Evolutionary conservation across 1,284 basidiomycete genomes (phyloP), one percentile per base, ranked within the genome.

Genomic region (Flammula alnicola): DNA sequence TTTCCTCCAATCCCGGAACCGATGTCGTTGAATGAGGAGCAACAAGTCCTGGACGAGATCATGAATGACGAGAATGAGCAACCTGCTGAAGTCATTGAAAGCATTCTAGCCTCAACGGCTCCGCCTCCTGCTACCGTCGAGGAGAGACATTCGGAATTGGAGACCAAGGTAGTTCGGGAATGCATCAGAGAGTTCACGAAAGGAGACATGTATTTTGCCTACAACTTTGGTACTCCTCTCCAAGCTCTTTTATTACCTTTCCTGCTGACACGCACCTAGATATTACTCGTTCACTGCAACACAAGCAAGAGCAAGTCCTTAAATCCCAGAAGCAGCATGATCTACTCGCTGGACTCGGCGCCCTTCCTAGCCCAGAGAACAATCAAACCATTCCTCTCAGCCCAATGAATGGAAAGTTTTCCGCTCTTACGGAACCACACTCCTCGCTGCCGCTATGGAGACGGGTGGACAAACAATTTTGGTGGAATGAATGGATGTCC

Each of bases 401-500:
- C 35, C 59, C 61, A 7, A 56, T 58, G 47, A 60, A 66, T 40
- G 72, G 74, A 30, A 74, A 74, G 42, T 67, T 80, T 5, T 76
- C 85, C 40, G 73, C 81, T 2, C 67, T 89, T 23, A 73, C 77
- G 2, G 91, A 94, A 66, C 88, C 91, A 0, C 75, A 79, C 49
- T 71, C 81, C 1, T 82, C 80, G 1, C 75, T 93, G 32, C 91
- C 93, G 0, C 75, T 95, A 4, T 94, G 93, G 91, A 77, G 90
- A 31, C 76, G 91, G 7, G 90, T 91, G 1, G 90, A 94, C 52
- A 79, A 80, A 36, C 83, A 88, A 36, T 95, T 89, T 64, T 95
- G 91, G 91, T 95, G 92, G 88, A 95, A 95, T 58, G 89, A 93
- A 61, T 84, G 83, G 76, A 75, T 95, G 53, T 77, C 79, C 12